Evolutionary conservation across 2,329 filamentous ascomycete genomes (phyloP), one percentile per base, ranked within the genome.

Genomic region (Neofusicoccum ribis): DNA sequence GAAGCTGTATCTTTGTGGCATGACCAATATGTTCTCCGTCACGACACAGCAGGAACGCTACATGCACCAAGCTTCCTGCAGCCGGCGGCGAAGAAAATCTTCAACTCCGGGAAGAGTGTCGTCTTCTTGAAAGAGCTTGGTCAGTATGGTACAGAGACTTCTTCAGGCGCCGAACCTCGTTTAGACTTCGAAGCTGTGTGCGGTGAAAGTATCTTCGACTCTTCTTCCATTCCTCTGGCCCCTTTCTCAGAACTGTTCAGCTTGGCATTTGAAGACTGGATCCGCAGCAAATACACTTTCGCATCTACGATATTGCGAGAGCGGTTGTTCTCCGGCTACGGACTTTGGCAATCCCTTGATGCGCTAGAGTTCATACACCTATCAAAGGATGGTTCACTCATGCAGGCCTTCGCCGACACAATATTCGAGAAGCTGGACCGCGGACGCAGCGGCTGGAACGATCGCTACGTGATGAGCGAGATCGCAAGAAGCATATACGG

Each of bases 41-140:
- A 80, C 12, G 86, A 88, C 0, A 76, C 83, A 3, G 81, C 87
- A 47, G 87, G 88, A 15, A 78, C 79, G 1, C 76, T 93, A 1
- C 87, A 90, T 70, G 88, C 89, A 0, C 93, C 94, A 0, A 83
- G 80, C 2, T 97, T 97, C 69, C 82, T 97, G 4, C 86, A 88
- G 44, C 84, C 89, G 2, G 86, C 89, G 1, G 87, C 87, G 0
- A 79, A 82, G 27, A 90, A 88, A 67, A 92, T 97, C 43, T 94
- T 97, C 71, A 92, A 89, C 1, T 89, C 92, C 1, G 94, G 94
- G 0, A 97, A 97, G 77, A 96, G 90, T 70, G 89, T 95, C 64
- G 87, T 95, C 1, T 90, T 97, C 50, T 79, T 97, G n/a, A 89
- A 89, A 67, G 86, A 89, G 54, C 81, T 97, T 11, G 56, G 50